Base-by-base conservation (phyloP, 768 basidiomycete genomes). In the Podaxis pistillaris region DNA sequence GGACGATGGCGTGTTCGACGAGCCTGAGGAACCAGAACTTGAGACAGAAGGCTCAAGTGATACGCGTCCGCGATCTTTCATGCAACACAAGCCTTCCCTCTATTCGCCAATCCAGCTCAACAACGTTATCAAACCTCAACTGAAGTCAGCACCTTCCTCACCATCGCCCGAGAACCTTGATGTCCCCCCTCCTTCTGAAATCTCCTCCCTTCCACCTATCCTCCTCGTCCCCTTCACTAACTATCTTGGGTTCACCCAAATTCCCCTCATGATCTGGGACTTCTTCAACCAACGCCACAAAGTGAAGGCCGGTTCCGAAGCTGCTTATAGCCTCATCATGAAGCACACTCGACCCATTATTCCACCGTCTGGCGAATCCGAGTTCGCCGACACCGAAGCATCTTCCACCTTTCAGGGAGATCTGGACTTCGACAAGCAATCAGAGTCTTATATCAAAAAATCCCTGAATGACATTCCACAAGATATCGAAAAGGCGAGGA, bases 241-340 rank as follows among this genome's bases (percentile, higher is more conserved):
- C 69, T 82, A 88, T 66, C 81, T 96, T 57, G 95, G 95, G 6
- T 83, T 96, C 70, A 83, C 81, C 30, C 91, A 92, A 69, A 87
- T 96, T 61, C 95, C 95, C 12, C 75, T 84, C 67, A 96, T 96
- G 94, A 83, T 96, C 52, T 89, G 87, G 86, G 91, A 87, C 65
- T 94, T 94, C 75, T 98, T 97, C 79, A 95, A 94, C 71, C 88
- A 91, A 71, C 87, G 94, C 7, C 77, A 86, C 52, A 87, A 90
- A 69, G 93, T 94, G n/a, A 83, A 76, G 5, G 74, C 83, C 12
- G 96, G 96, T 36, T 89, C 91, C 9, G 87, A 96, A 66, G 89
- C 89, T 11, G 95, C 89, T 0, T 90, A 92, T 71, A 78, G 80
- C 51, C 79, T 98, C 60, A 82, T 97, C 66, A 79, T 81, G 73